Conservation (phyloP, 352 stramenopile species). For the Pythium vanterpoolii region DNA sequence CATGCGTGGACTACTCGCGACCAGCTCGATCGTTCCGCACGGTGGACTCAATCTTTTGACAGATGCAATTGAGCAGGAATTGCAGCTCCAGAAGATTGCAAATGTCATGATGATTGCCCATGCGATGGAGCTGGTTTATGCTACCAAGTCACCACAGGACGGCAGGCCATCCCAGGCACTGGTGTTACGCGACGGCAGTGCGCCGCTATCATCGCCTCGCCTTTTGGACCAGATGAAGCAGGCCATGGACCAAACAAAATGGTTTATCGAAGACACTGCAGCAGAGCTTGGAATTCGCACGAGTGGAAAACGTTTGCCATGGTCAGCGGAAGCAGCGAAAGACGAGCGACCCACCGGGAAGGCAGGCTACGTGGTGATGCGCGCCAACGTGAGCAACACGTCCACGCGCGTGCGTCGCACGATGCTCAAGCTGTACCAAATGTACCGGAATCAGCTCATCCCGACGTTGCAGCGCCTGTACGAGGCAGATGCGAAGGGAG, state of each 20-base stretch:
- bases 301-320: conserved; percentile 35
- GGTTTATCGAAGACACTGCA: conserved; percentile 46
- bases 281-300: conserved; percentile 42
- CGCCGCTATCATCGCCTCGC: conserved; percentile 12
- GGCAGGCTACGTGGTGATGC: conserved; percentile 35
- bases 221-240: conserved; percentile 37
- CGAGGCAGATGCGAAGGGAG: conserved; percentile 40
- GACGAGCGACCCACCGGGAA: conserved; percentile 13
- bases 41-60: conserved; percentile 29
- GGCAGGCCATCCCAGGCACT: background rate
- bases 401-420: conserved; percentile 46
- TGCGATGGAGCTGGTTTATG: conserved; percentile 36
- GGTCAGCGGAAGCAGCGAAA: conserved; percentile 30
- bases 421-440: conserved; percentile 57
- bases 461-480: conserved; percentile 53
- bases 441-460: conserved; percentile 45
- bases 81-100: conserved; percentile 50
- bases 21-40: conserved; percentile 25
- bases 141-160: conserved; percentile 12
- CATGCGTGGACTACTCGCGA: conserved; percentile 38
- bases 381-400: conserved; percentile 44
- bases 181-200: conserved; percentile 13
- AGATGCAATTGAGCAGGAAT: conserved; percentile 36
- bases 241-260: conserved; percentile 43
- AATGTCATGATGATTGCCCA: conserved; percentile 42